A percentile compares a stretch with the other conserved stretches of the same genome.
Conservation (phyloP, 768 basidiomycete genomes). For the Mycena latifolia region DNA sequence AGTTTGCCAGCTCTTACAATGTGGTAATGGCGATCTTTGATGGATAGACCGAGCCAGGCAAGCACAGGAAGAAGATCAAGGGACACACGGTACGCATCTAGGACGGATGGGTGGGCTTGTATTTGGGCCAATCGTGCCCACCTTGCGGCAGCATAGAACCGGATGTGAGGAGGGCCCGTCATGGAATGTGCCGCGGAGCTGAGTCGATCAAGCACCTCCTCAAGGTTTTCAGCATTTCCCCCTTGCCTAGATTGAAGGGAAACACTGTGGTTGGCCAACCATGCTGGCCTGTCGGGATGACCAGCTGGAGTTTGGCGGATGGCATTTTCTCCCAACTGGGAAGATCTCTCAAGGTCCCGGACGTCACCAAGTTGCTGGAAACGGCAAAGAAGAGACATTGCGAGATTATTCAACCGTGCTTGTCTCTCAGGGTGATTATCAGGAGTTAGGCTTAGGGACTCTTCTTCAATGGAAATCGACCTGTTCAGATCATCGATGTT, state of each 20-base stretch:
- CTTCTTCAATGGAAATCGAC: no score
- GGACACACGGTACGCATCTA: constrained; percentile 1
- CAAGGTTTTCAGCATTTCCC: neutral
- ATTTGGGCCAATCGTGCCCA: constrained; percentile 1
- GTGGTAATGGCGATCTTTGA: constrained; percentile 6
- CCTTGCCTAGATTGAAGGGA: neutral
- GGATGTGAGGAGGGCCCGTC: no score
- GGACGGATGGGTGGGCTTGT: constrained; percentile 1
- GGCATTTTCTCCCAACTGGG: neutral
- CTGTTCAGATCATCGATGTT: no score
- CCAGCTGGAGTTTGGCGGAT: constrained; percentile 1
- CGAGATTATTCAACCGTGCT: constrained; percentile 12
- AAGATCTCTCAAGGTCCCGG: constrained; percentile 1
- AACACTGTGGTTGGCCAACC: constrained; percentile 5
- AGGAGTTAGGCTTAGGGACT: no score
- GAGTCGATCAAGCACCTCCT: neutral
- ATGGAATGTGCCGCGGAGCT: neutral
- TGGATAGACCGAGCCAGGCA: constrained; percentile 3
- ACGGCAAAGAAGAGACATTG: neutral
- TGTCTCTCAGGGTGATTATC: no score
- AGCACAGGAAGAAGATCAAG: constrained; percentile 7
- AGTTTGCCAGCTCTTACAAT: constrained; percentile 2
- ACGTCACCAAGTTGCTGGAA: constrained; percentile 1
- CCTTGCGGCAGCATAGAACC: neutral
- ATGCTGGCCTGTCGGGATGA: constrained; percentile 3